Base-by-base conservation (phyloP, 495 filamentous ascomycete genomes). In the Aspergillus homomorphus region DNA sequence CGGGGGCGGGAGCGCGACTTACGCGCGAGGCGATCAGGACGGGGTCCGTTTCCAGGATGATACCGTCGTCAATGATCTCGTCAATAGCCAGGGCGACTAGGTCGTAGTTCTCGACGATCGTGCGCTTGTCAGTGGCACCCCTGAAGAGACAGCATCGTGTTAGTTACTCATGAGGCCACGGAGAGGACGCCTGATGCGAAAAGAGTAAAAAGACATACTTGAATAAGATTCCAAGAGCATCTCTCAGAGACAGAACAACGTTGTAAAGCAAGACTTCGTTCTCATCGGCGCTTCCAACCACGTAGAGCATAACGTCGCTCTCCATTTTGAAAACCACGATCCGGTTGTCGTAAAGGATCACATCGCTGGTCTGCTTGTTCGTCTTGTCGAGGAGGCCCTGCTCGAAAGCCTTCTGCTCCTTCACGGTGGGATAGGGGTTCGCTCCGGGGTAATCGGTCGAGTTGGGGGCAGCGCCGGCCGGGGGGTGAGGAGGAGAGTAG, bases 301-400 rank as follows among this genome's bases (percentile, higher is more conserved):
- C 92, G 69, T 96, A 98, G 54, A 98, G 81, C 86, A 96, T 95
- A 24, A 99, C 91, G 73, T 99, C 94, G 62, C 89, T 89, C 80
- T 98, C 94, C 76, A 87, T 87, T 84, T 98, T 98, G 81, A 96
- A 99, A 30, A 98, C 90, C 30, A 98, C 91, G 33, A 98, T 84
- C 62, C 89, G 85, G 75, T 90, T 91, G 73, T 98, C 94, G 77
- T 96, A 98, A 50, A 98, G 84, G 54, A 98, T 96, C 64, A 98
- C 91, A 76, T 98, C 94, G 54, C 87, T 89, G 22, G 84, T 89
- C 67, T 92, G 90, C 79, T 98, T 98, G 62, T 89, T 91, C 16
- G 94, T 98, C 82, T 98, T 98, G 59, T 94, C 90, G 45, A 96
- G 76, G 22, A 98, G 82, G 15, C 91, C 94, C 78, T 97, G 96